phyloP scores from a whole-genome alignment of 768 basidiomycete genomes.

The Russula griseocarnosa region DNA sequence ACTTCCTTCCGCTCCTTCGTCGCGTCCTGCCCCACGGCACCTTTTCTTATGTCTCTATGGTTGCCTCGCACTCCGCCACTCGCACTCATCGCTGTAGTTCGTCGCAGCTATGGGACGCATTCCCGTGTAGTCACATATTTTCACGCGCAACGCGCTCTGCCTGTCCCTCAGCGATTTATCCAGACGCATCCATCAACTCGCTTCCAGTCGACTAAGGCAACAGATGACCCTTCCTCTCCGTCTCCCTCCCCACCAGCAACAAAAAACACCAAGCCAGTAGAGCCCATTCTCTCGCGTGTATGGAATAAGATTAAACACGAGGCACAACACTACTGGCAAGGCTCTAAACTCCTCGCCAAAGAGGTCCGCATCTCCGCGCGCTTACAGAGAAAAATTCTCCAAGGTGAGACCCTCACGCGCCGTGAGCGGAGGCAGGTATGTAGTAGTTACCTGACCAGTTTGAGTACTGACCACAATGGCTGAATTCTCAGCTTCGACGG shows the following conservation, averaged over 20 bases:
- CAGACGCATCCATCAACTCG: conserved; percentile 11
- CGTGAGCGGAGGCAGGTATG: conserved; percentile 88
- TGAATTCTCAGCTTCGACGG: conserved; percentile 64
- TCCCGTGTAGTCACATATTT: conserved; percentile 24
- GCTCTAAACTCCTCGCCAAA: conserved; percentile 87
- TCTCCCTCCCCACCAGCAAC: conserved; percentile 25
- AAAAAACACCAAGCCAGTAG: conserved; percentile 40
- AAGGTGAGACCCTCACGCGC: conserved; percentile 86
- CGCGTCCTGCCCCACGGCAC: neutral
- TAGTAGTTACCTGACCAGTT: neutral
- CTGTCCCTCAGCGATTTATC: conserved; percentile 22
- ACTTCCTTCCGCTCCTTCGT: neutral
- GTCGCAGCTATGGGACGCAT: conserved; percentile 27
- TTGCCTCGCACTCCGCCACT: conserved; percentile 54
- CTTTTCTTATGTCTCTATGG: conserved; percentile 65
- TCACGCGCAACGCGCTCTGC: conserved; percentile 21
- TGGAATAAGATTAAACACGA: conserved; percentile 98
- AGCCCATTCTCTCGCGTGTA: conserved; percentile 52
- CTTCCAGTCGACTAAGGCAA: conserved; percentile 35
- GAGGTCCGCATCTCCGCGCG: conserved; percentile 88
- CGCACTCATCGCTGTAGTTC: conserved; percentile 39
- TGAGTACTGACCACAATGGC: conserved; percentile 1
- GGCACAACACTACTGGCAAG: conserved; percentile 95
- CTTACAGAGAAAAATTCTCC: conserved; percentile 87
- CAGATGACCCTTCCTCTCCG: conserved; percentile 43